Conservation (phyloP, 768 basidiomycete species). For the Floccularia luteovirens region DNA sequence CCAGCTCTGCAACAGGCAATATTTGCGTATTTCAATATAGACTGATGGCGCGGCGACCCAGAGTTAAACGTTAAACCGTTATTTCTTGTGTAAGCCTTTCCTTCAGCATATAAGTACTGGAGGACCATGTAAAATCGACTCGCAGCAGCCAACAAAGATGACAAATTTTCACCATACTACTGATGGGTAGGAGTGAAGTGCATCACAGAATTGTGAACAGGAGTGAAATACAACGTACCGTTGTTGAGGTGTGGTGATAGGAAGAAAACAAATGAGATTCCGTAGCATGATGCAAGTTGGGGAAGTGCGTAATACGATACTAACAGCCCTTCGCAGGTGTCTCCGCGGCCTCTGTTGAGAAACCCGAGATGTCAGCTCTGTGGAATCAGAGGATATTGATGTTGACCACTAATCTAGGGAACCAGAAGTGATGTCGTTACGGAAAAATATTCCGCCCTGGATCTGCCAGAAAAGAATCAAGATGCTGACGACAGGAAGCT, state of each 20-base stretch:
- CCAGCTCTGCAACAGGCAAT: conserved; percentile 63
- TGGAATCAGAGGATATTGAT: conserved; percentile 15
- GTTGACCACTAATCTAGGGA: conserved; percentile 2
- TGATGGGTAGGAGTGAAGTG: conserved; percentile 72
- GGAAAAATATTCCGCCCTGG: conserved; percentile 19
- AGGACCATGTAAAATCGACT: conserved; percentile 45
- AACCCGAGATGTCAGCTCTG: too few species aligned
- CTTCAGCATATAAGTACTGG: conserved; percentile 54
- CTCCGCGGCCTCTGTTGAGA: background rate
- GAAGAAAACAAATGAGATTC: conserved; percentile 26
- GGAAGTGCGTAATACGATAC: conserved; percentile 67
- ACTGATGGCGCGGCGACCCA: conserved; percentile 69
- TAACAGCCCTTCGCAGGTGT: conserved; percentile 65
- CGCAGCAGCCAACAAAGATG: conserved; percentile 39
- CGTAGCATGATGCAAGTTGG: conserved; percentile 52
- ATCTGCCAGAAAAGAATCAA: conserved; percentile 48
- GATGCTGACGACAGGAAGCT: conserved; percentile 40
- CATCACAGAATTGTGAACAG: conserved; percentile 62
- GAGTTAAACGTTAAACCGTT: conserved; percentile 76
- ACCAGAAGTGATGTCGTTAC: conserved; percentile 10
- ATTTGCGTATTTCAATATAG: conserved; percentile 52
- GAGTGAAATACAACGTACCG: conserved; percentile 59
- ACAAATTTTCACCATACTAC: conserved; percentile 62
- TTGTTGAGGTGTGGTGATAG: conserved; percentile 57
- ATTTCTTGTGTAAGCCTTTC: conserved; percentile 68